A percentile compares a stretch with the other conserved stretches of the same genome.
Evolutionary conservation across 2,329 filamentous ascomycete genomes (phyloP).

Genomic region (Colletotrichum agaves): DNA sequence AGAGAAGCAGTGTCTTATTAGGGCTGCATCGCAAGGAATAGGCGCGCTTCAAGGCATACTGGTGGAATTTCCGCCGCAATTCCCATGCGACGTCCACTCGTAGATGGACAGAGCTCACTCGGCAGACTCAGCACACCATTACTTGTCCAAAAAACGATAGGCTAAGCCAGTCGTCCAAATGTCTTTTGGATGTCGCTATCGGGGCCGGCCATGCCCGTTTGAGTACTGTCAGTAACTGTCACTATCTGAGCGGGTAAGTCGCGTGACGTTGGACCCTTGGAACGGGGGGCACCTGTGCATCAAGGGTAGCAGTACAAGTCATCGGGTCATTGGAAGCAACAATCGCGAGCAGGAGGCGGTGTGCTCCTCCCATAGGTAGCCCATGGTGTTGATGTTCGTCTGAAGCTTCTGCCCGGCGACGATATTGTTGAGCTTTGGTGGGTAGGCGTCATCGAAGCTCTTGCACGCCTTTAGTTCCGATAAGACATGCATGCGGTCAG

Average conservation of each 20-base stretch:
- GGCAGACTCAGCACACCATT: background rate
- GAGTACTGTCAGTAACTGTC: background rate
- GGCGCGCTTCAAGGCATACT: slow-evolving; percentile 8
- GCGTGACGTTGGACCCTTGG: slow-evolving; percentile 26
- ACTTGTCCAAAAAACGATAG: background rate
- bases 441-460: background rate
- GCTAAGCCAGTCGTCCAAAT: background rate
- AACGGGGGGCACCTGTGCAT: background rate
- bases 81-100: background rate
- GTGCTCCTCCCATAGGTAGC: background rate
- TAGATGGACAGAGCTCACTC: too few relatives aligned
- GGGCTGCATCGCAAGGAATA: background rate
- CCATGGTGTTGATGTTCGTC: slow-evolving; percentile 8
- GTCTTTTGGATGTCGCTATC: background rate
- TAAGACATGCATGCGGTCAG: background rate
- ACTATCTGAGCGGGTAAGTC: background rate
- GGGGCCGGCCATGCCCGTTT: background rate
- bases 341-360: slow-evolving; percentile 2
- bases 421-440: too few relatives aligned
- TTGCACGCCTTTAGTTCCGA: background rate
- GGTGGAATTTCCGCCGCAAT: background rate
- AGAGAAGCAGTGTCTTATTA: slow-evolving; percentile 16
- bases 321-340: slow-evolving; percentile 1
- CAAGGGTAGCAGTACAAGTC: slow-evolving; percentile 16
- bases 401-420: slow-evolving; percentile 21